Evolutionary conservation across 2,329 filamentous ascomycete genomes (phyloP).

Genomic region (Sordariomycetes sp.): DNA sequence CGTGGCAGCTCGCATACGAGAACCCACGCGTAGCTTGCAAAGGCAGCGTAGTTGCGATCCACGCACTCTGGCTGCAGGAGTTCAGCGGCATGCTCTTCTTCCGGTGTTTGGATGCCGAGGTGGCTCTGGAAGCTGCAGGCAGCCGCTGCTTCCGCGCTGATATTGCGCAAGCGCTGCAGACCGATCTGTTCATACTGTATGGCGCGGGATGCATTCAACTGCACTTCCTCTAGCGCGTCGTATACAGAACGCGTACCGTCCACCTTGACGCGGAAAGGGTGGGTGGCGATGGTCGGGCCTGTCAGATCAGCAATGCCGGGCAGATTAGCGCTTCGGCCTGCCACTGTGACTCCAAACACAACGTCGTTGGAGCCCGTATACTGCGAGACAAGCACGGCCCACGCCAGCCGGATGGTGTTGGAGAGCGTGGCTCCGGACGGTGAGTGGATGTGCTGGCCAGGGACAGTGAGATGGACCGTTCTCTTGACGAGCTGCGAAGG

Average conservation of each 20-base stretch:
- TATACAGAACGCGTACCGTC: neutral
- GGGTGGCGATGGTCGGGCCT: conserved; percentile 19
- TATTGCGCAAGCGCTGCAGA: conserved; percentile 3
- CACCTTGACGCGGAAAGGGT: conserved; percentile 14
- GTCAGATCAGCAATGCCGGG: conserved; percentile 13
- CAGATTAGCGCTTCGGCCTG: conserved; percentile 16
- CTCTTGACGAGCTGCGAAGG: neutral
- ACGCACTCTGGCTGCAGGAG: neutral
- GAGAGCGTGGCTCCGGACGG: conserved; percentile 8
- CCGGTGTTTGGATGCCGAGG: conserved; percentile 19
- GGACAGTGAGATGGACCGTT: conserved; percentile 1
- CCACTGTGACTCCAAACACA: conserved; percentile 15
- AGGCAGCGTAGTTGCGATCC: neutral
- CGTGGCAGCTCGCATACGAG: no score
- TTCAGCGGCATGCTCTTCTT: no score
- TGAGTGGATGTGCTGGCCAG: conserved; percentile 1
- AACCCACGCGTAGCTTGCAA: no score
- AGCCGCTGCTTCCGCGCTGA: neutral
- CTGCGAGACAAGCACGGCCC: conserved; percentile 12
- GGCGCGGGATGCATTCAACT: neutral
- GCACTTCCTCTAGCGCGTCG: neutral
- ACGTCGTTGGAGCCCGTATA: conserved; percentile 12
- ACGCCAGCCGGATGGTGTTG: conserved; percentile 13
- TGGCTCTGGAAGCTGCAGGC: conserved; percentile 15
- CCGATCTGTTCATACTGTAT: conserved; percentile 7